phyloP scores from a whole-genome alignment of 2,329 filamentous ascomycete species.

The Clonostachys solani region DNA sequence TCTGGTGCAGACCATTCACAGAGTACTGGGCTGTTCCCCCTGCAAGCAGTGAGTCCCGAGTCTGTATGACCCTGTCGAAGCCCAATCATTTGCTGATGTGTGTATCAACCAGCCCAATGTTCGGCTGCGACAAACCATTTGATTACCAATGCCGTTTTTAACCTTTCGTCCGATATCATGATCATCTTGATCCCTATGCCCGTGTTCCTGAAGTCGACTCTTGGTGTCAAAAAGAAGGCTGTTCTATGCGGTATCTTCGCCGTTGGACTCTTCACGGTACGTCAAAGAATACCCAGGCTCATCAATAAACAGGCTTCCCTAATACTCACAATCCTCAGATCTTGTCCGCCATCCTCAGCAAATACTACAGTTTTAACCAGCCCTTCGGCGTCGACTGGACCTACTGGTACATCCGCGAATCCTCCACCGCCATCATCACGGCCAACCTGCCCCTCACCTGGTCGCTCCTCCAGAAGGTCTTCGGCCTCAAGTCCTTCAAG shows the following conservation, averaged over 20 bases:
- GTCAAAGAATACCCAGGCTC: background rate
- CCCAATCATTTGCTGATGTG: constrained; percentile 5
- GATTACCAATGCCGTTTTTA: constrained; percentile 52
- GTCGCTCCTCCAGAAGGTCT: constrained; percentile 31
- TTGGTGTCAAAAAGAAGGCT: constrained; percentile 44
- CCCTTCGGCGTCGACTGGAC: constrained; percentile 32
- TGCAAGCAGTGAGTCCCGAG: constrained; percentile 31
- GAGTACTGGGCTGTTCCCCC: constrained; percentile 56
- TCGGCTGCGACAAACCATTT: constrained; percentile 50
- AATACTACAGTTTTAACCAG: constrained; percentile 33
- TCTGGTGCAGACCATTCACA: constrained; percentile 52
- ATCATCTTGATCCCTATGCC: constrained; percentile 54
- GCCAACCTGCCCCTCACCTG: constrained; percentile 37
- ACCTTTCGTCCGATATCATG: constrained; percentile 53
- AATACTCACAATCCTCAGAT: constrained; percentile 25
- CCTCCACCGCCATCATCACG: constrained; percentile 37
- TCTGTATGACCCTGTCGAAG: background rate
- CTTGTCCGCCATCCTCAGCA: constrained; percentile 41
- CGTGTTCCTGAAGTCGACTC: constrained; percentile 39
- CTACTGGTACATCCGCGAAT: constrained; percentile 40
- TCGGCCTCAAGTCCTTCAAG: constrained; percentile 20
- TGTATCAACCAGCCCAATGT: constrained; percentile 40
- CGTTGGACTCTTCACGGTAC: constrained; percentile 39
- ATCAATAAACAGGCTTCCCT: background rate
- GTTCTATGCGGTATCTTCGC: constrained; percentile 41